These are phyloP conservation scores for Paraglomus brasilianum DNA, from an alignment of 192 early-diverging fungal genomes.

Conservation along the genomic window DNA sequence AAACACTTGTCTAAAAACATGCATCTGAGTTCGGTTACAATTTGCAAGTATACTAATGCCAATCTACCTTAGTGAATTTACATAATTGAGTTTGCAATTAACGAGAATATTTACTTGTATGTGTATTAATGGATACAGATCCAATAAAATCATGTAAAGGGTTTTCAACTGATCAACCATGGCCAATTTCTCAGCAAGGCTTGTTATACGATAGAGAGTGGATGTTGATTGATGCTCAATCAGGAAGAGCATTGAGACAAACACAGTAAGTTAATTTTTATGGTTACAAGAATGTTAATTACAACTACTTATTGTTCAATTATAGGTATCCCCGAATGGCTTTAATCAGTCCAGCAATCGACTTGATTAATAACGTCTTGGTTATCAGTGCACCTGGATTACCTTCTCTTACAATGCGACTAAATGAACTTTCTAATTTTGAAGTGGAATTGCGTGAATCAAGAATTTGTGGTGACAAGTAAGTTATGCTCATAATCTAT, in stretches of 20 bases:
- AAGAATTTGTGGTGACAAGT: slow-evolving; percentile 44
- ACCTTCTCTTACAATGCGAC: background rate
- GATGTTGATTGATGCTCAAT: slow-evolving; percentile 56
- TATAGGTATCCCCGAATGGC: slow-evolving; percentile 56
- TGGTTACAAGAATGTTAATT: background rate
- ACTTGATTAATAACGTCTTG: slow-evolving; percentile 41
- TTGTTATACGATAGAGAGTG: slow-evolving; percentile 64
- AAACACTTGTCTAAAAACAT: slow-evolving; percentile 11
- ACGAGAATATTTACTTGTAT: background rate
- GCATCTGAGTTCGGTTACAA: slow-evolving; percentile 1
- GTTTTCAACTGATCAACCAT: slow-evolving; percentile 42
- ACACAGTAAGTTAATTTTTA: slow-evolving; percentile 45
- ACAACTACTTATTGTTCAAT: background rate
- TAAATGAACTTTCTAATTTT: slow-evolving; percentile 32
- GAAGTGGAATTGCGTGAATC: slow-evolving; percentile 35
- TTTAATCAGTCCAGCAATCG: slow-evolving; percentile 55
- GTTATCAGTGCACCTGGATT: slow-evolving; percentile 43
- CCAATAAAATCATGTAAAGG: slow-evolving; percentile 83
- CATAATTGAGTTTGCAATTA: slow-evolving; percentile 2
- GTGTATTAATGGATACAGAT: slow-evolving; percentile 41
- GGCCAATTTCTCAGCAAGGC: slow-evolving; percentile 57
- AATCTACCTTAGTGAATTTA: background rate
- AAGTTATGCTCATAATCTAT: no score
- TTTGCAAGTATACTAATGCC: slow-evolving; percentile 22
- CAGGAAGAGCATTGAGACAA: slow-evolving; percentile 62